Conservation (phyloP, 345 rosid genomes). For the Lumnitzera littorea region DNA sequence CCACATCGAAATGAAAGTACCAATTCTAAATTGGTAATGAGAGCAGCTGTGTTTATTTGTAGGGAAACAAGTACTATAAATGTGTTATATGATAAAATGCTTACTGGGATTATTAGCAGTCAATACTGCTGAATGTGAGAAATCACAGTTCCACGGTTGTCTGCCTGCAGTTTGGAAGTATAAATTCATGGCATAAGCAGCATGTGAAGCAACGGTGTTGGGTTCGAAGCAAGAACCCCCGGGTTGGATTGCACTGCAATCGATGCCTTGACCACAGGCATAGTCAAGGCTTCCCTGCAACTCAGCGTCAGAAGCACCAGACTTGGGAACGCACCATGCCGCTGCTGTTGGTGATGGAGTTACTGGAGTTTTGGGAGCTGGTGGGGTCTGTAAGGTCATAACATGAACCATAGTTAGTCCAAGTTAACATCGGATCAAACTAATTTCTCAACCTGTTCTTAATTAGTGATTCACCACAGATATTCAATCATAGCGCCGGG, state of each 20-base stretch:
- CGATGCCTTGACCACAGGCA: constrained; percentile 56
- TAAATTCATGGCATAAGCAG: constrained; percentile 81
- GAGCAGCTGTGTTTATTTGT: not conserved
- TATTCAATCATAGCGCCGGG: too few species aligned
- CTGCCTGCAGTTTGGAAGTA: constrained; percentile 47
- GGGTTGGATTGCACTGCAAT: constrained; percentile 59
- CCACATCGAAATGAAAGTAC: not conserved
- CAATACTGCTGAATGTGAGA: constrained; percentile 67
- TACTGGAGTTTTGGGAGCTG: constrained; percentile 20
- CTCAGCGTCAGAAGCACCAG: constrained; percentile 44
- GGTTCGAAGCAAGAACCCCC: constrained; percentile 84
- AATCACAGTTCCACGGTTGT: constrained; percentile 63
- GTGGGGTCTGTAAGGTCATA: constrained; percentile 21
- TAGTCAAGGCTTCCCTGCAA: constrained; percentile 75
- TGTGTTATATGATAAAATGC: not conserved
- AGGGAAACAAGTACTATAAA: too few species aligned
- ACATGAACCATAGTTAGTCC: not conserved
- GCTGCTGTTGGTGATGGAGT: constrained; percentile 44
- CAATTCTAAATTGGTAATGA: not conserved
- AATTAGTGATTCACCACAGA: too few species aligned
- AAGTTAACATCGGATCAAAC: too few species aligned
- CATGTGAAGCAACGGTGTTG: constrained; percentile 51
- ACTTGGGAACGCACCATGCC: constrained; percentile 74
- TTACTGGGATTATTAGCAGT: constrained; percentile 46
- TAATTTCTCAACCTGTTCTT: too few species aligned